phyloP scores from a whole-genome alignment of 2,329 filamentous ascomycete genomes.

The Diplocarpon mali region DNA sequence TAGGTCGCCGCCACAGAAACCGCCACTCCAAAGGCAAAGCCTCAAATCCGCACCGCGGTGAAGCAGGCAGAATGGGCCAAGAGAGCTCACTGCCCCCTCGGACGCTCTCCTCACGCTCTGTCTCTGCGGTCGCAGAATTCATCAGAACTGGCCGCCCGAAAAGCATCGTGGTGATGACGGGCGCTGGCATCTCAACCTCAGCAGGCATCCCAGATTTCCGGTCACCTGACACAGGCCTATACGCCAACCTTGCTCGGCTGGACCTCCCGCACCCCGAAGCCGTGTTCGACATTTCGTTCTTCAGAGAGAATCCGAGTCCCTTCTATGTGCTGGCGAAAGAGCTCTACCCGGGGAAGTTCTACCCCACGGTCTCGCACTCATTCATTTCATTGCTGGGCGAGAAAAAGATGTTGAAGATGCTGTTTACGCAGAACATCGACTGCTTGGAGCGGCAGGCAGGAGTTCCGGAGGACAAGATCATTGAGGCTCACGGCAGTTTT shows the following conservation, averaged over 20 bases:
- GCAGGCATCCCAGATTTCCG: constrained; percentile 84
- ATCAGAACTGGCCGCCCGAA: constrained; percentile 59
- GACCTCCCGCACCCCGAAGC: constrained; percentile 84
- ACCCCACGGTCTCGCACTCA: constrained; percentile 79
- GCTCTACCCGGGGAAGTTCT: constrained; percentile 80
- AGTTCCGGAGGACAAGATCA: constrained; percentile 66
- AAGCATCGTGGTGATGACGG: constrained; percentile 78
- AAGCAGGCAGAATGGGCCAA: constrained; percentile 64
- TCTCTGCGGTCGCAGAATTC: constrained; percentile 68
- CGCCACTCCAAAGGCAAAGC: constrained; percentile 8
- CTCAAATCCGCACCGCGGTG: constrained; percentile 6
- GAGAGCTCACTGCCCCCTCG: constrained; percentile 58
- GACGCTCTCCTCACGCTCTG: constrained; percentile 55
- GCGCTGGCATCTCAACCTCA: constrained; percentile 76
- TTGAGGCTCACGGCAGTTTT: constrained; percentile 95
- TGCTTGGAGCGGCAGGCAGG: constrained; percentile 83
- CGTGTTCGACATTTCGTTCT: constrained; percentile 89
- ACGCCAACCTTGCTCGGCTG: constrained; percentile 79
- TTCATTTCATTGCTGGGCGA: constrained; percentile 76
- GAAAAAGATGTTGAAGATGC: constrained; percentile 68
- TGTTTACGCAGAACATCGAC: constrained; percentile 98
- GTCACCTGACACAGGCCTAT: constrained; percentile 85
- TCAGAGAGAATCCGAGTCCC: constrained; percentile 69
- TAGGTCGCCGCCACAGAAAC: constrained; percentile 9
- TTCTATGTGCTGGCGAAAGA: constrained; percentile 92